phyloP scores from a whole-genome alignment of 164 flowering plant species.

The Aristolochia californica region DNA sequence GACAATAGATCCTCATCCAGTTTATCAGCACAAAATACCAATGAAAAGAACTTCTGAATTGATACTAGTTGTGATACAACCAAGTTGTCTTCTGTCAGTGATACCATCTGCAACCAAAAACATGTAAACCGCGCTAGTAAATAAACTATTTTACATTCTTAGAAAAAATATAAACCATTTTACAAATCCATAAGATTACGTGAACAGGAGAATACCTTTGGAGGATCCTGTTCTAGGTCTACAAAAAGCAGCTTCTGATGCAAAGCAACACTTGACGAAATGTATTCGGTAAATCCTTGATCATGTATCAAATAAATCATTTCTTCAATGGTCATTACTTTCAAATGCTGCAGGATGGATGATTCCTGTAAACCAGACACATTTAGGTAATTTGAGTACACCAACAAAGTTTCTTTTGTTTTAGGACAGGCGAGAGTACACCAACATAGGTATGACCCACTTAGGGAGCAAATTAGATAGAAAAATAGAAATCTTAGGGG shows the following conservation, averaged over 20 bases:
- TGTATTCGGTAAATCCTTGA: constrained; percentile 45
- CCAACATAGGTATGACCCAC: not conserved
- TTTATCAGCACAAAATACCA: constrained; percentile 29
- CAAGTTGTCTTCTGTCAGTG: constrained; percentile 23
- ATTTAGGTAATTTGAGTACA: not conserved
- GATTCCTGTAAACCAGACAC: constrained; percentile 43
- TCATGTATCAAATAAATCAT: constrained; percentile 78
- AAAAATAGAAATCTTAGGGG: not conserved
- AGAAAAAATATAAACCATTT: too few species aligned
- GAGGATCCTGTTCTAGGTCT: constrained; percentile 85
- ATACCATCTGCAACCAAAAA: constrained; percentile 44
- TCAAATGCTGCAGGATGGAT: constrained; percentile 42
- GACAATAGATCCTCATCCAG: constrained; percentile 11
- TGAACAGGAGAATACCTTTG: constrained; percentile 38
- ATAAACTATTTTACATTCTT: too few species aligned
- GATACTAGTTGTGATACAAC: constrained; percentile 37
- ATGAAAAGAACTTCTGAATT: constrained; percentile 44
- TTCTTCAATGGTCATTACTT: constrained; percentile 80
- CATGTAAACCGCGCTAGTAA: too few species aligned
- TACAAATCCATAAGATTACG: not conserved
- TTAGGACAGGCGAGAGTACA: not conserved
- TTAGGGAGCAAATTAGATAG: not conserved
- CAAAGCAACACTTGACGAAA: constrained; percentile 40
- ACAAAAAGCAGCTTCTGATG: constrained; percentile 36
- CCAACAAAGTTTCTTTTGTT: not conserved